Percentiles rank a stretch among this genome's conserved stretches.
Evolutionary conservation across 202 grass and related monocot species (phyloP).

Genomic region (Elaeis oleifera): DNA sequence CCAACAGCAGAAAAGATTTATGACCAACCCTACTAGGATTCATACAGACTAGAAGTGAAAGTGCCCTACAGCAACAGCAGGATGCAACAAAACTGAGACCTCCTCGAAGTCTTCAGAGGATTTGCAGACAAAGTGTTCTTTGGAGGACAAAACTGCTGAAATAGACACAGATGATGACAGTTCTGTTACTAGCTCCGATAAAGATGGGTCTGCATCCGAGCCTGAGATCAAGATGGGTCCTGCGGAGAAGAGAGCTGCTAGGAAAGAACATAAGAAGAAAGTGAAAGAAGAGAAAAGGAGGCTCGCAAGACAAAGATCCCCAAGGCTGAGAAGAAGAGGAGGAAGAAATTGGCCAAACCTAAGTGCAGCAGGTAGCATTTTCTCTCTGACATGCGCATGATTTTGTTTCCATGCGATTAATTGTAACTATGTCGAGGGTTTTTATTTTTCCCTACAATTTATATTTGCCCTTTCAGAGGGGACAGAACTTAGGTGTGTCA

Average conservation of each 20-base stretch:
- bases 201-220: constrained; percentile 35
- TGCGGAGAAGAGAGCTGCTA: constrained; percentile 57
- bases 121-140: constrained; percentile 13
- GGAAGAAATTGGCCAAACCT: constrained; percentile 87
- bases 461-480: too few relatives aligned
- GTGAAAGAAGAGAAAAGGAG: constrained; percentile 92
- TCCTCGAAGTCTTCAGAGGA: constrained; percentile 1
- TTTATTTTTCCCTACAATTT: too few relatives aligned
- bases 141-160: constrained; percentile 19
- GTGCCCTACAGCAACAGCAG: constrained; percentile 3
- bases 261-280: constrained; percentile 89
- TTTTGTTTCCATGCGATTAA: too few relatives aligned
- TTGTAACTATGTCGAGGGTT: too few relatives aligned
- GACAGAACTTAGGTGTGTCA: too few relatives aligned
- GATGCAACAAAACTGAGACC: constrained; percentile 16
- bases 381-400: too few relatives aligned
- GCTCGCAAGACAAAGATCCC: constrained; percentile 58
- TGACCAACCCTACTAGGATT: constrained; percentile 62
- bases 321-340: constrained; percentile 79
- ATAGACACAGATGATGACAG: constrained; percentile 29
- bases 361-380: constrained; percentile 61
- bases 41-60: constrained; percentile 38
- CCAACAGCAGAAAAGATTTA: constrained; percentile 72
- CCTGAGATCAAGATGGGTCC: constrained; percentile 43
- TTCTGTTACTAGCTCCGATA: constrained; percentile 36